Conservation (phyloP, 371 early-diverging fungal species). For the Lichtheimia ornata region DNA sequence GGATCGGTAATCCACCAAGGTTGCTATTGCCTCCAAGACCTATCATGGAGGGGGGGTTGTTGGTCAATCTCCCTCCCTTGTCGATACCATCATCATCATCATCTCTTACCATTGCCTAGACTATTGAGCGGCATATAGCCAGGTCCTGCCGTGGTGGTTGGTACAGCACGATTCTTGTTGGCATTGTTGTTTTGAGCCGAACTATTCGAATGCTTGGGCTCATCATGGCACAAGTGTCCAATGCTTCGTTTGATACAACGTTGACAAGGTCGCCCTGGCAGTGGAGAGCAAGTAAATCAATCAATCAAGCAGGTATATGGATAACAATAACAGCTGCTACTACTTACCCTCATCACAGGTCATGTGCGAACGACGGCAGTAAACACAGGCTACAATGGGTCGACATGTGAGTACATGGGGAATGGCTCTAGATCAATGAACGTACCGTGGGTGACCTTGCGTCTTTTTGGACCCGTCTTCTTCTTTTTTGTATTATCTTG, state of each 20-base stretch:
- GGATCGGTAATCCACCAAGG: conserved; percentile 41
- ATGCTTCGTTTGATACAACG: conserved; percentile 93
- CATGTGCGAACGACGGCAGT: conserved; percentile 87
- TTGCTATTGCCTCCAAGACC: conserved; percentile 31
- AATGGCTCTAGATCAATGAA: not conserved
- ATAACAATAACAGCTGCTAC: not conserved
- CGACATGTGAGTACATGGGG: not conserved
- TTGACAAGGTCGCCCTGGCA: conserved; percentile 85
- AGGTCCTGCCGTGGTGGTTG: conserved; percentile 15
- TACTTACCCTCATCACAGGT: conserved; percentile 76
- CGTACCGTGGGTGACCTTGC: conserved; percentile 76
- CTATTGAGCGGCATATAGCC: conserved; percentile 23
- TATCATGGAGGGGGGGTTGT: conserved; percentile 1
- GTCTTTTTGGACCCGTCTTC: conserved; percentile 65
- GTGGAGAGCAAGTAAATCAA: conserved; percentile 1
- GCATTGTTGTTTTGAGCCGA: conserved; percentile 18
- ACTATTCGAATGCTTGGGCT: conserved; percentile 52
- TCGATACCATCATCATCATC: not conserved
- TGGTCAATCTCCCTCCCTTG: no score
- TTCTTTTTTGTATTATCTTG: conserved; percentile 59
- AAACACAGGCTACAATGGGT: conserved; percentile 26
- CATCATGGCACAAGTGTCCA: conserved; percentile 90
- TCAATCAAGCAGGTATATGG: not conserved
- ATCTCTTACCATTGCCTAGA: conserved; percentile 15
- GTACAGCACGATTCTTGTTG: conserved; percentile 14